Base-by-base conservation (phyloP, 2,329 filamentous ascomycete genomes). In the Sporothrix brasiliensis region DNA sequence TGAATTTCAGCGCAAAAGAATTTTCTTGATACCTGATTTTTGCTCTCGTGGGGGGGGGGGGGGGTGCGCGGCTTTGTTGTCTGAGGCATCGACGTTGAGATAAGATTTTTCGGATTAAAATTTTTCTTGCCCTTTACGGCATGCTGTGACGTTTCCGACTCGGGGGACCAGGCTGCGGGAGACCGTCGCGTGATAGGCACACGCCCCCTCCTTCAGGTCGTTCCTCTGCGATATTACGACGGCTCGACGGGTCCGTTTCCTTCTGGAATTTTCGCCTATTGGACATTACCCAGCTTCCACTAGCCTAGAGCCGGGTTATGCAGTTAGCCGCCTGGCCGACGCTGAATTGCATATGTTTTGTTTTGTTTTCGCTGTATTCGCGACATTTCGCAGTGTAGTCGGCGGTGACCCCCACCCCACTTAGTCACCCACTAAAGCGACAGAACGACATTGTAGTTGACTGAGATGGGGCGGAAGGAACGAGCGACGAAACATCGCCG, bases 21-120 rank as follows among this genome's bases (percentile, higher is more conserved):
- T 41, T 60, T 61, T 65, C 44, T 65, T 50, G 60, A 65, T 65
- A 50, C 60, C 60, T 65, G n/a, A 66, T 21, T 52, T 66, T 50
- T 52, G 3, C n/a, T 47, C 24, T 47, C 24, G 2, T 1, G 2
- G 24, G 27, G 34, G 66, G 50, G 39, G 47, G 16, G 24, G 11
- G 49, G 24, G 63, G 63, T n/a, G n/a, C 63, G 24, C 44, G 27
- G 14, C 49, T n/a, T 68, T 47, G 63, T 63, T 67, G 65, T 68
- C 65, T 67, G 63, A 71, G 70, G 52, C 70, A 67, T 70, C 66
- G 63, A 68, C 53, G 69, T 72, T 53, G n/a, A 71, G 71, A 72
- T 72, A 72, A 73, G 71, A 73, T 70, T 70, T 71, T 69, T 71
- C 13, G 19, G 60, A 63, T 53, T 53, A 63, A 63, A 16, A 52